Percentiles rank a stretch among this genome's conserved stretches.
Evolutionary conservation across 2,329 filamentous ascomycete species (phyloP).

Genomic region (Rutstroemia sp.): DNA sequence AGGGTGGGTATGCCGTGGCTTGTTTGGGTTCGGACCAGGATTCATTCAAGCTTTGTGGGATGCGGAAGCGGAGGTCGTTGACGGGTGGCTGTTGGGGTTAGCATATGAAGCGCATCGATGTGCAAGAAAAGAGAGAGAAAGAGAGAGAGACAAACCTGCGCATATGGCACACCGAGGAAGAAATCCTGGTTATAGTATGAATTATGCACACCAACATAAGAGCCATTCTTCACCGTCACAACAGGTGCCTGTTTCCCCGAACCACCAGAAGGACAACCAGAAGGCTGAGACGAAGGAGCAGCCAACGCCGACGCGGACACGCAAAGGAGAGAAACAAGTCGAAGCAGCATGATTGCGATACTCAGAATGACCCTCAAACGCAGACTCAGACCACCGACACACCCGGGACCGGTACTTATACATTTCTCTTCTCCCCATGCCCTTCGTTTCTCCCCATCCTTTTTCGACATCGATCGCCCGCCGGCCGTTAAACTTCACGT

Average conservation of each 20-base stretch:
- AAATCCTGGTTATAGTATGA: conserved; percentile 20
- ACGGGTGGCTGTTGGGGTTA: conserved; percentile 15
- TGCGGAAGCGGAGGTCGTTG: conserved; percentile 18
- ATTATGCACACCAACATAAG: conserved; percentile 18
- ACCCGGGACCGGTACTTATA: too few species aligned
- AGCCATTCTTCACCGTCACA: conserved; percentile 21
- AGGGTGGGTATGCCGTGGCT: conserved; percentile 16
- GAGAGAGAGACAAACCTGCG: conserved; percentile 10
- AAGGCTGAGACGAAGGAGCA: too few species aligned
- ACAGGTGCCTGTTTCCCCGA: neutral
- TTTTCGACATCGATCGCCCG: too few species aligned
- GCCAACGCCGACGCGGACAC: too few species aligned
- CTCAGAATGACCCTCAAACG: too few species aligned
- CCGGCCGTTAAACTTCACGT: too few species aligned
- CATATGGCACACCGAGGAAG: conserved; percentile 23
- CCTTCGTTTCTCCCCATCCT: too few species aligned
- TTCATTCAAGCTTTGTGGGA: conserved; percentile 17
- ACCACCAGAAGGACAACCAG: too few species aligned
- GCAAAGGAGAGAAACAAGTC: too few species aligned
- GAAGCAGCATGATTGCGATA: too few species aligned
- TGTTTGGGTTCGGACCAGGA: conserved; percentile 11
- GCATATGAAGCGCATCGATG: neutral
- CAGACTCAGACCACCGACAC: too few species aligned
- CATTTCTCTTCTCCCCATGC: too few species aligned
- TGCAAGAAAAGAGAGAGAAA: neutral